Evolutionary conservation across 2,329 filamentous ascomycete genomes (phyloP).

Genomic region (Clonostachys byssicola): DNA sequence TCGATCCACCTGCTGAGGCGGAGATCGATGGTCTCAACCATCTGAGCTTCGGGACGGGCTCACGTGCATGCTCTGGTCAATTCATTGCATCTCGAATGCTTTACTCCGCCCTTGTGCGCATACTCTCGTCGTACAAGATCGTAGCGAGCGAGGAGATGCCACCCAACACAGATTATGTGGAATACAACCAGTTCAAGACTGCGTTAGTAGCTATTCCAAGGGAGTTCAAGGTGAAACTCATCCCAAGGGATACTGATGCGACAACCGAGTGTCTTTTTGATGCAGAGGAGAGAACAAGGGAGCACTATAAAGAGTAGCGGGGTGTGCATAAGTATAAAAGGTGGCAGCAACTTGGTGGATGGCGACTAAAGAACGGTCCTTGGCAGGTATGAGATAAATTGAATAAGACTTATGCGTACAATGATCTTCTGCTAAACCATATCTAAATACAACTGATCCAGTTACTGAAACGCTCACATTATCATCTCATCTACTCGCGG

Average conservation of each 20-base stretch:
- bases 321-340: too few species aligned
- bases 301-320: conserved; percentile 37
- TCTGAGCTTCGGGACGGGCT: conserved; percentile 46
- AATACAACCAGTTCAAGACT: conserved; percentile 57
- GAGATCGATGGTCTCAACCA: conserved; percentile 25
- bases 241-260: conserved; percentile 38
- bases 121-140: conserved; percentile 43
- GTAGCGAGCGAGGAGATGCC: conserved; percentile 41
- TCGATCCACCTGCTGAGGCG: conserved; percentile 24
- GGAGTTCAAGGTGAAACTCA: conserved; percentile 53
- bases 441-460: too few species aligned
- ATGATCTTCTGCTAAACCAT: too few species aligned
- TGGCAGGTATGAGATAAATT: too few species aligned
- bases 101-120: conserved; percentile 41
- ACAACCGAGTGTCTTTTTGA: conserved; percentile 31
- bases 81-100: conserved; percentile 44
- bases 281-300: conserved; percentile 38
- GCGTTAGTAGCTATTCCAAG: conserved; percentile 55
- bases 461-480: too few species aligned
- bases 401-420: too few species aligned
- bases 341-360: too few species aligned
- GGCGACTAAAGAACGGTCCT: too few species aligned
- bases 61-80: conserved; percentile 45
- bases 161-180: conserved; percentile 58
- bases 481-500: too few species aligned